Evolutionary conservation across 306 rosid genomes (phyloP).

Genomic region (Lupinus albus): DNA sequence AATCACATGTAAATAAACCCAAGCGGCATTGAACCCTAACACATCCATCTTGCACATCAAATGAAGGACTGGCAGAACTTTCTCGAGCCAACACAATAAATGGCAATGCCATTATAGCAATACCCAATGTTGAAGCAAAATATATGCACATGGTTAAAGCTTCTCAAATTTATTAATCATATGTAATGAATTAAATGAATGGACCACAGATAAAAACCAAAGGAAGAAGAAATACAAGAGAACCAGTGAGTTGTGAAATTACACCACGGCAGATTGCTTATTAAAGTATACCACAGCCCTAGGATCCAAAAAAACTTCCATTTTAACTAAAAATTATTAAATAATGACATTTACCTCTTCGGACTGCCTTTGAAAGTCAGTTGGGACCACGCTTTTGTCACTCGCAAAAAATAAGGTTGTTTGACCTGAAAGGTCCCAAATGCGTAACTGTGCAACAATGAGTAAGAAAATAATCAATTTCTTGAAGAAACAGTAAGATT

Average conservation of each 20-base stretch:
- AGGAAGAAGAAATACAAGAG: constrained; percentile 15
- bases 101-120: constrained; percentile 30
- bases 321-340: no score
- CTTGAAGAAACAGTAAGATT: constrained; percentile 33
- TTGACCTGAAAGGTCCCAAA: constrained; percentile 94
- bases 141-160: constrained; percentile 23
- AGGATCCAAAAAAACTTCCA: not conserved
- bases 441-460: constrained; percentile 68
- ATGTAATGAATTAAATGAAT: not conserved
- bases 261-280: not conserved
- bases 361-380: constrained; percentile 66
- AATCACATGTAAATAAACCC: constrained; percentile 7
- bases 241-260: constrained; percentile 8
- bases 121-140: constrained; percentile 26
- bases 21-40: constrained; percentile 21
- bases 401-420: constrained; percentile 55
- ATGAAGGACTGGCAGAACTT: constrained; percentile 6
- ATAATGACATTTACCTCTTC: constrained; percentile 65
- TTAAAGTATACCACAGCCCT: constrained; percentile 24
- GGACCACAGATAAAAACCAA: constrained; percentile 18
- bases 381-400: constrained; percentile 51
- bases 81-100: not conserved
- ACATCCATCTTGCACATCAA: constrained; percentile 17
- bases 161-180: constrained; percentile 26
- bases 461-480: constrained; percentile 39